phyloP scores from a whole-genome alignment of 140 eudicot species.

The Eryngium alpinum region DNA sequence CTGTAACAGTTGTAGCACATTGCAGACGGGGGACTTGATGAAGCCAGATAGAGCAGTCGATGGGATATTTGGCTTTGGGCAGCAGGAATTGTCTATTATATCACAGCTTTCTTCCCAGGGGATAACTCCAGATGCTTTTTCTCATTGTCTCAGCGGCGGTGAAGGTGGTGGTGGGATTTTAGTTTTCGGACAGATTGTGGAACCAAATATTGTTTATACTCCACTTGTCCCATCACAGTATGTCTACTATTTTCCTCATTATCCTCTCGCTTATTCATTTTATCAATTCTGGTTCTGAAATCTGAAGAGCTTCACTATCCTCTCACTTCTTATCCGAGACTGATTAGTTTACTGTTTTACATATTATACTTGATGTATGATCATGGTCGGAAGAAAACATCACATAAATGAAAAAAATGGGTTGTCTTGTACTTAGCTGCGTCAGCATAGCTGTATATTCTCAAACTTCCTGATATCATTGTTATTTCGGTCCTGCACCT shows the following conservation, averaged over 20 bases:
- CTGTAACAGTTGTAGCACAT: conserved; percentile 77
- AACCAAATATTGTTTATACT: conserved; percentile 83
- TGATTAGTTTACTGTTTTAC: not conserved
- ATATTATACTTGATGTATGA: not conserved
- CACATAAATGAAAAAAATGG: not conserved
- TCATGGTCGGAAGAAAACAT: not conserved
- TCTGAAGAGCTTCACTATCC: not conserved
- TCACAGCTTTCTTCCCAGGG: conserved; percentile 91
- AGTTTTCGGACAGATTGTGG: conserved; percentile 86
- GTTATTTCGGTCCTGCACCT: not conserved
- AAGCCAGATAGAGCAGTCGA: conserved; percentile 88
- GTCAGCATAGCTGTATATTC: not conserved
- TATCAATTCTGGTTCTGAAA: not conserved
- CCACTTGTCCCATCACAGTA: conserved; percentile 92
- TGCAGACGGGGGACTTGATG: conserved; percentile 77
- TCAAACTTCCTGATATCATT: not conserved
- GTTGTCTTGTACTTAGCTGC: not conserved
- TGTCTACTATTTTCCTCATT: conserved; percentile 22
- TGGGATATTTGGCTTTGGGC: conserved; percentile 96
- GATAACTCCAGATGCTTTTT: conserved; percentile 63
- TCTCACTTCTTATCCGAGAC: not conserved
- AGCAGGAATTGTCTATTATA: conserved; percentile 81
- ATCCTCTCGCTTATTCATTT: not conserved
- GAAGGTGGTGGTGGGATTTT: conserved; percentile 80
- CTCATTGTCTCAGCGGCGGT: conserved; percentile 86